Conservation (phyloP, 2,329 filamentous ascomycete genomes). For the Xylariaceae sp. region DNA sequence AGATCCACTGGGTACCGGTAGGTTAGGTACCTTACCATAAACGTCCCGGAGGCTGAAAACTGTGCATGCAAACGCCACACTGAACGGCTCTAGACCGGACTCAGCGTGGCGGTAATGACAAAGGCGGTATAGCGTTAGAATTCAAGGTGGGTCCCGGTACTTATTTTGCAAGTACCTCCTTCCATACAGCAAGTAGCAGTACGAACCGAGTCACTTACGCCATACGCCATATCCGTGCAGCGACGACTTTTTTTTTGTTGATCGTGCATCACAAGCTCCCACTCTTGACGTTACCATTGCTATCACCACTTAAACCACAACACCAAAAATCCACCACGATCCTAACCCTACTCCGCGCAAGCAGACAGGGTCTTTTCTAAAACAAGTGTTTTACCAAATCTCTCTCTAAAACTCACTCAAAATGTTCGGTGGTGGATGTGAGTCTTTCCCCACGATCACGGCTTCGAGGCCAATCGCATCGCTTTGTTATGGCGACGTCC, state of each 20-base stretch:
- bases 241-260: not conserved
- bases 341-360: not conserved
- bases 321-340: not conserved
- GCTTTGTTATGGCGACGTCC: not conserved
- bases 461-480: not conserved
- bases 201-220: not conserved
- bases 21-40: not conserved
- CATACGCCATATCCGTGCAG: no score
- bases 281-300: not conserved
- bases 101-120: not conserved
- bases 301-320: not conserved
- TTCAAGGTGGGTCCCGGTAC: not conserved
- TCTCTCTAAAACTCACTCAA: conserved; percentile 1
- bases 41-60: not conserved
- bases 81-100: not conserved
- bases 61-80: not conserved
- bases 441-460: conserved; percentile 2
- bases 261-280: not conserved
- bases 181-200: not conserved
- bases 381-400: not conserved
- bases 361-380: not conserved
- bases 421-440: conserved; percentile 30
- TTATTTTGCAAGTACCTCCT: not conserved
- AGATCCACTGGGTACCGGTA: not conserved
- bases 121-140: not conserved